These are phyloP conservation scores for Pestalotiopsis sp. DNA, from an alignment of 2,329 filamentous ascomycete genomes.

Conservation along the genomic window DNA sequence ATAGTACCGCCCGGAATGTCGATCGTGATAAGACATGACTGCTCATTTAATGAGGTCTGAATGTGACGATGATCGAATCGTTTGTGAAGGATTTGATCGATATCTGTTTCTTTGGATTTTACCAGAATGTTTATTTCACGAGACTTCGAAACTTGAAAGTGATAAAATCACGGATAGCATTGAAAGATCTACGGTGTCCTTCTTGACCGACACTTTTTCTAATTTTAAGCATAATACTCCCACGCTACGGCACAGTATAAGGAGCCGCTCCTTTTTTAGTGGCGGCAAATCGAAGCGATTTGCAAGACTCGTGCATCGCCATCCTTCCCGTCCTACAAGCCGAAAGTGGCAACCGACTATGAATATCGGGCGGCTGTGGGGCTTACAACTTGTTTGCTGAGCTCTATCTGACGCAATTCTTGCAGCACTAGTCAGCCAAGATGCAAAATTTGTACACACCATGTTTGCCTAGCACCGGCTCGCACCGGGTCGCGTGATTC, in stretches of 20 bases:
- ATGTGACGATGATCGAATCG: neutral
- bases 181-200: neutral
- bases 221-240: neutral
- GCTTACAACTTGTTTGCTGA: neutral
- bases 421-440: neutral
- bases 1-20: neutral
- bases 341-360: neutral
- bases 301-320: neutral
- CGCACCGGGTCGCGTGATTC: neutral
- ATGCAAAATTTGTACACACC: neutral
- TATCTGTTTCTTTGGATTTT: too few relatives aligned
- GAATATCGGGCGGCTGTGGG: neutral
- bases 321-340: neutral
- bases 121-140: neutral
- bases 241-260: neutral
- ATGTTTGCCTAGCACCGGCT: neutral
- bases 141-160: neutral
- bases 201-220: neutral
- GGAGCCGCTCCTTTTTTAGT: neutral
- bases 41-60: neutral
- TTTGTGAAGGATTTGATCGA: neutral
- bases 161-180: neutral
- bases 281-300: neutral
- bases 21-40: neutral
- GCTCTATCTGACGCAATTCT: slow-evolving; percentile 1